Conservation (phyloP, 1,284 basidiomycete genomes). For the Tetrapyrgos nigripes region DNA sequence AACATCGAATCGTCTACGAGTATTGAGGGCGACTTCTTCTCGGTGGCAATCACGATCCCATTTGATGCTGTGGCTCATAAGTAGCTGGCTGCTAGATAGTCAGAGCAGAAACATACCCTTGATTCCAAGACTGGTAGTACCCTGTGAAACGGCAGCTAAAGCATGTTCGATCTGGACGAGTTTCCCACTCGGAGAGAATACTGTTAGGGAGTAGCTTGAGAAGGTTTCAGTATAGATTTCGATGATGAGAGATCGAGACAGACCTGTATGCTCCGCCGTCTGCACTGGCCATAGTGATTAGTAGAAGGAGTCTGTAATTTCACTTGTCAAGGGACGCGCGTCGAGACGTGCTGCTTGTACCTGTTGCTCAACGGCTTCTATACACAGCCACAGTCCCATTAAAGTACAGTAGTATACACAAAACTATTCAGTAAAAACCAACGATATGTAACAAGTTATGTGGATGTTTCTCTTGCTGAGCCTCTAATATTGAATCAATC, state of each 20-base stretch:
- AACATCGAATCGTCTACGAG: slow-evolving; percentile 97
- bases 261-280: slow-evolving; percentile 88
- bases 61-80: slow-evolving; percentile 78
- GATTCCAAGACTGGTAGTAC: slow-evolving; percentile 97
- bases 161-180: slow-evolving; percentile 99
- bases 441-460: slow-evolving; percentile 93
- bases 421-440: slow-evolving; percentile 73
- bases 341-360: slow-evolving; percentile 17
- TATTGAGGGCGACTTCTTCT: slow-evolving; percentile 98
- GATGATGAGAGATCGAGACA: slow-evolving; percentile 17
- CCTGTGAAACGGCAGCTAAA: slow-evolving; percentile 94
- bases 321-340: slow-evolving; percentile 15
- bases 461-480: slow-evolving; percentile 89
- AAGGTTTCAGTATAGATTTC: slow-evolving; percentile 17
- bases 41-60: slow-evolving; percentile 98
- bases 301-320: neutral
- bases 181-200: slow-evolving; percentile 98
- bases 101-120: slow-evolving; percentile 71
- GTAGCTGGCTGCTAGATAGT: slow-evolving; percentile 19
- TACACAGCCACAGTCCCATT: neutral
- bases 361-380: slow-evolving; percentile 10
- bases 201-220: slow-evolving; percentile 94
- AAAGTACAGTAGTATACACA: neutral
- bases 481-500: slow-evolving; percentile 85
- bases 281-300: slow-evolving; percentile 63